Evolutionary conservation across 306 rosid species (phyloP), one percentile per base, ranked within the genome.

Genomic region (Gillenia trifoliata): DNA sequence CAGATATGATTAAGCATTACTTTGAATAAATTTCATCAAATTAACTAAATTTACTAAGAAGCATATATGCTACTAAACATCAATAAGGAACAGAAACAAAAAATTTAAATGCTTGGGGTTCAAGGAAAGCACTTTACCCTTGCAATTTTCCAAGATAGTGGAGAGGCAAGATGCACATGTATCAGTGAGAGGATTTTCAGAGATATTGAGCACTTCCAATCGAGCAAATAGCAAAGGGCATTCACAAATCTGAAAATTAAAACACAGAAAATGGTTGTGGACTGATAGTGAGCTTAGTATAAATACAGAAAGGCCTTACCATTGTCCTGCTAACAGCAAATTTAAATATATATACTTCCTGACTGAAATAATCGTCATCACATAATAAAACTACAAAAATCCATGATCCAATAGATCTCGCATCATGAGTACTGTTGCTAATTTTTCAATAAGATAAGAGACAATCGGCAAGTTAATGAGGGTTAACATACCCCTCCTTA

Each of bases 101-200:
- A 82, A 28, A 50, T 47, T 22, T 59, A 30, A 68, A 72, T 69
- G 76, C 73, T 65, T 63, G 75, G 79, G 67, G 62, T 47, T 77
- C 50, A 71, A 43, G 68, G 60, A 66, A 69, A 61, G 77, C 64
- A 75, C 52, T 81, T 78, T 81, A 92, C 98, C 97, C 74, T 85
- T 85, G 85, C 96, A 91, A 16, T 80, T 91, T 74, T 86, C 77
- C 78, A 91, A 85, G 69, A 94, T 90, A 65, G 93, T 87, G 75
- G 96, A 89, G 49, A 94, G 91, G 84, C 79, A 94, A 68, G 92
- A 87, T 70, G 97, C 93, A 74, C 93, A 91, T 45, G 91, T 94
- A 81, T 94, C 96, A 36, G 98, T 90, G 57, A 94, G 96, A 75
- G 93, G 96, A 73, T 94, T 94, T 74, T 96, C 95, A 72, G 97